Percentiles rank a stretch among this genome's conserved stretches.
phyloP scores from a whole-genome alignment of 2,329 filamentous ascomycete species.

The Zelopaecilomyces penicillatus region DNA sequence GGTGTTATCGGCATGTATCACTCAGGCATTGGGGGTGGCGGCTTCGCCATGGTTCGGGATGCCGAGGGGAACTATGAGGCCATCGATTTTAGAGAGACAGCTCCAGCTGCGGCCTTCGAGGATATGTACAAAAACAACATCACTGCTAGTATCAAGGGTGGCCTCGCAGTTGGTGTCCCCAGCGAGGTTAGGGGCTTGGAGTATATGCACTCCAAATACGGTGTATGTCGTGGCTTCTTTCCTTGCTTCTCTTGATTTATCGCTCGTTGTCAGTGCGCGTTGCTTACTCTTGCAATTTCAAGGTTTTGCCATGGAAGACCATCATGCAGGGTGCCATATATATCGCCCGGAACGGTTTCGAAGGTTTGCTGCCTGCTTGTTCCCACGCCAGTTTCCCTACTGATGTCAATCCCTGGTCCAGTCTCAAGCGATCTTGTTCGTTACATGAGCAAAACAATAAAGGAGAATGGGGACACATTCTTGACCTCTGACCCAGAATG shows the following conservation, averaged over 20 bases:
- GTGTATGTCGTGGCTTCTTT: slow-evolving; percentile 28
- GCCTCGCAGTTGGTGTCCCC: slow-evolving; percentile 63
- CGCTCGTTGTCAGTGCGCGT: neutral
- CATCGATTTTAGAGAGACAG: slow-evolving; percentile 84
- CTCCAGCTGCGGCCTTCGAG: slow-evolving; percentile 70
- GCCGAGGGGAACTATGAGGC: slow-evolving; percentile 70
- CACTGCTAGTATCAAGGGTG: slow-evolving; percentile 59
- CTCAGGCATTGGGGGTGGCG: slow-evolving; percentile 78
- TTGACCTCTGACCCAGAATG: slow-evolving; percentile 67
- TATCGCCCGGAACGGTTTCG: slow-evolving; percentile 66
- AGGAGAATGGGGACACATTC: slow-evolving; percentile 42
- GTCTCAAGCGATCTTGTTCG: slow-evolving; percentile 65
- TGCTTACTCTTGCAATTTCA: neutral
- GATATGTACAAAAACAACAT: slow-evolving; percentile 77
- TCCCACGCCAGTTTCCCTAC: neutral
- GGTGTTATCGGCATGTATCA: slow-evolving; percentile 72
- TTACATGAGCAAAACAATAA: slow-evolving; percentile 55
- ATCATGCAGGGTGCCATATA: slow-evolving; percentile 67
- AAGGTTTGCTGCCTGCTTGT: slow-evolving; percentile 20
- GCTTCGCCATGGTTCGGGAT: slow-evolving; percentile 75
- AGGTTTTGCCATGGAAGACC: slow-evolving; percentile 57
- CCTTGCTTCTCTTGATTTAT: neutral
- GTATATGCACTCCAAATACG: slow-evolving; percentile 66
- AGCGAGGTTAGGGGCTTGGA: slow-evolving; percentile 72
- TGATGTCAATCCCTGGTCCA: slow-evolving; percentile 7